phyloP scores from a whole-genome alignment of 2,329 filamentous ascomycete genomes.

The Rachicladosporium sp. region DNA sequence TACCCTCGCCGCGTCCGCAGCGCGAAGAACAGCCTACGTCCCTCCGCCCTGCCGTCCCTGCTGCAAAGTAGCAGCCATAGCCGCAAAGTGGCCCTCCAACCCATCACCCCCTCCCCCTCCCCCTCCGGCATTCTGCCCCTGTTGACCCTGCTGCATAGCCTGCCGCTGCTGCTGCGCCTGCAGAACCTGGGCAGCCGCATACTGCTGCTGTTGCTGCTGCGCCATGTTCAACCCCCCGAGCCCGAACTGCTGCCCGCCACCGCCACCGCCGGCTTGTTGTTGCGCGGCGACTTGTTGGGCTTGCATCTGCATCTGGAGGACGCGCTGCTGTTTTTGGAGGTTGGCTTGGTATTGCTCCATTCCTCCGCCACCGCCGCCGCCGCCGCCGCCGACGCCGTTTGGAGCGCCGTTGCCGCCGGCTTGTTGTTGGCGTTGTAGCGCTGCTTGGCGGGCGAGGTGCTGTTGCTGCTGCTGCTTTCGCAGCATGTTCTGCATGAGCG shows the following conservation, averaged over 20 bases:
- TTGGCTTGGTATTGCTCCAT: too few species aligned
- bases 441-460: too few species aligned
- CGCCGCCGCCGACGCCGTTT: slow-evolving; percentile 7
- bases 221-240: slow-evolving; percentile 13
- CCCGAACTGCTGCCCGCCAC: too few species aligned
- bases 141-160: slow-evolving; percentile 3
- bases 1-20: not conserved
- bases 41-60: slow-evolving; percentile 3
- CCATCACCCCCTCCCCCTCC: slow-evolving; percentile 12
- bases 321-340: slow-evolving; percentile 14
- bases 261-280: not conserved
- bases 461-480: too few species aligned
- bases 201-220: slow-evolving; percentile 11
- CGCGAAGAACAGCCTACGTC: slow-evolving; percentile 2
- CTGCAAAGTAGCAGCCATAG: slow-evolving; percentile 11
- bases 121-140: slow-evolving; percentile 8
- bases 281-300: slow-evolving; percentile 9
- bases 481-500: too few species aligned
- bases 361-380: slow-evolving; percentile 10
- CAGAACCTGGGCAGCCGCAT: slow-evolving; percentile 2
- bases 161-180: slow-evolving; percentile 7
- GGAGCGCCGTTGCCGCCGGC: slow-evolving; percentile 3
- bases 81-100: slow-evolving; percentile 17
- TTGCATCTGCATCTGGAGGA: slow-evolving; percentile 22
- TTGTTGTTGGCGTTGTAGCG: too few species aligned